Evolutionary conservation across 495 filamentous ascomycete species (phyloP).

Genomic region (Aspergillus coremiiformis): DNA sequence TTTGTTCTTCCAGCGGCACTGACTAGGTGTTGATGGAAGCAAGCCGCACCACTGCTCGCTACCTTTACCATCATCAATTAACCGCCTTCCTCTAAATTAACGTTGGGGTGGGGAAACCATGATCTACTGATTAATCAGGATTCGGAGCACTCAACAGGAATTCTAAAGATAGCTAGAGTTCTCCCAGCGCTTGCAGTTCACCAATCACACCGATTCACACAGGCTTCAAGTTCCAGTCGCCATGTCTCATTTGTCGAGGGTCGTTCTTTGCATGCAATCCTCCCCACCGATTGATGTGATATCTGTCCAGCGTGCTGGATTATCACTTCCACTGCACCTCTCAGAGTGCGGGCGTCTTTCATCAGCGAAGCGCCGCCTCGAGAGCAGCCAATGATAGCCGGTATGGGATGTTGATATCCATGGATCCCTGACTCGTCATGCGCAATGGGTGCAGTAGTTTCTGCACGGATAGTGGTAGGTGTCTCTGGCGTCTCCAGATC

Average conservation of each 20-base stretch:
- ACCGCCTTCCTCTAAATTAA: not conserved
- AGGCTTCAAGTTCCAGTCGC: not conserved
- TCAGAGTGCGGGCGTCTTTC: constrained; percentile 6
- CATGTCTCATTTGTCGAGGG: constrained; percentile 6
- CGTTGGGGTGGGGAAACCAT: not conserved
- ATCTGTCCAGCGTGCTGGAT: constrained; percentile 4
- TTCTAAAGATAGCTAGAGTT: constrained; percentile 31
- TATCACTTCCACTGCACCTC: constrained; percentile 10
- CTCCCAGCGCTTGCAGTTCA: constrained; percentile 25
- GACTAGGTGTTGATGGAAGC: not conserved
- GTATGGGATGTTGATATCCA: constrained; percentile 3
- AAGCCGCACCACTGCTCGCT: not conserved
- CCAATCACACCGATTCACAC: constrained; percentile 19
- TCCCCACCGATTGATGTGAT: constrained; percentile 14
- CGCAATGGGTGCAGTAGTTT: constrained; percentile 36
- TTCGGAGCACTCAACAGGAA: not conserved
- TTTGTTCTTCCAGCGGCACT: constrained; percentile 5
- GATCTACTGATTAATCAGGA: not conserved
- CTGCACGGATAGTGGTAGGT: constrained; percentile 17
- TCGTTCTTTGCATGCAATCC: constrained; percentile 19
- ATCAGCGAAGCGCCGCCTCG: constrained; percentile 16
- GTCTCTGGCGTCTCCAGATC: constrained; percentile 13
- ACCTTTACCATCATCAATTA: not conserved
- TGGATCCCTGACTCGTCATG: constrained; percentile 20
- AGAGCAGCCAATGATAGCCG: constrained; percentile 14